Base-by-base conservation (phyloP, 176 grass and related monocot genomes). In the Zizania latifolia region DNA sequence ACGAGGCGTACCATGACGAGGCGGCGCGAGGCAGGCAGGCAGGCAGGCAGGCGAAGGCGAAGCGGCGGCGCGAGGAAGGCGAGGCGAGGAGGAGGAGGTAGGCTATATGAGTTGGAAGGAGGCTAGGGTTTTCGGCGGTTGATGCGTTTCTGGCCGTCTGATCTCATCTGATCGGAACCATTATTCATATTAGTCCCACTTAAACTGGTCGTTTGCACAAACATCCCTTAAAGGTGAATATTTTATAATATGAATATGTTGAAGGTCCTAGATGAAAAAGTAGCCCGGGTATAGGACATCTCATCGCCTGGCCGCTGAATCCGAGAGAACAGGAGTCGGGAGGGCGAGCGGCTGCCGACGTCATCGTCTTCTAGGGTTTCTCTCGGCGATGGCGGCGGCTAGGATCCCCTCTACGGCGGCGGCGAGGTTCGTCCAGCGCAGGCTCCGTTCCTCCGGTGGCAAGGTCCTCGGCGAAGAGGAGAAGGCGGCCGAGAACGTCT, bases 391-490 rank as follows among this genome's bases (percentile, higher is more conserved):
- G 86, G 60, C 60, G 84, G 78, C 62, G 78, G 58, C 51, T 2
- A 46, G 64, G 73, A 22, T 57, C 27, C 45, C 23, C 33, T 34
- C 76, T 29, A 78, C 78, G 83, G 28, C 75, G 45, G 85, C 82
- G 32, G 74, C 81, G 59, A 84, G 93, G 68, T 79, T 83, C 59
- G 74, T 83, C 48, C 75, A 76, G 37, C 72, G 75, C 65, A 80
- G 93, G 71, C 69, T 88, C 80, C 50, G 75, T 21, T 96, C 93
- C 68, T 89, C 93, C 58, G 86, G 92, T 41, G 87, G 86, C 44
- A 97, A 78, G 94, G 90, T 97, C 35, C 86, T 97, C 66, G 5
- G 94, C 80, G 90, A 97, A 78, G 93, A 97, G 83, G 92, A 94
- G 88, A 94, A 83, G 78, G 85, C 88, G 11, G 88, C 92, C 34